Base-by-base conservation (phyloP, 2,329 filamentous ascomycete genomes). In the Thelonectria discophora region DNA sequence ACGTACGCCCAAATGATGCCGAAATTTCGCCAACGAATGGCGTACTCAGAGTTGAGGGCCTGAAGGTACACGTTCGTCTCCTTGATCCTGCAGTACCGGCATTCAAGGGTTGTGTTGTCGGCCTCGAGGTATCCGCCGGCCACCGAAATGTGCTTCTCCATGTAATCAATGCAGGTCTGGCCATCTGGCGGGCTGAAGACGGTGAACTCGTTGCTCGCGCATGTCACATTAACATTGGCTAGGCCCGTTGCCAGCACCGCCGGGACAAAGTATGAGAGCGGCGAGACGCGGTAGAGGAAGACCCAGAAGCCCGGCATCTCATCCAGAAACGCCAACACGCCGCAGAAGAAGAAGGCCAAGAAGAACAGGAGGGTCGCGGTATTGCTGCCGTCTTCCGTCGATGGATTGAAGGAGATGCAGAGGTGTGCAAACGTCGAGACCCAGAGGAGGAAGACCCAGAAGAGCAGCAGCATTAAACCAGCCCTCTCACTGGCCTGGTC, bases 401-500 rank as follows among this genome's bases (percentile, higher is more conserved):
- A 81, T 7, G 87, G 84, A 37, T 90, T 79, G 39, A 84, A 86
- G 1, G 88, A 83, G 56, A 94, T 92, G 69, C 92, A 80, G 78
- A 94, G 86, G 68, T 89, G 85, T 12, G 90, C 87, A 73, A 96
- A 95, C 3, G 92, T 94, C 3, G 86, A 90, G 0, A 90, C 88
- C 78, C 93, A 94, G 55, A 94, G 76, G 65, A 94, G 81, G 82
- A 95, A 95, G 63, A 54, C 84, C 79, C 72, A 88, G 82, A 55
- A 93, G 68, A 92, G 86, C 21, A 96, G 81, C 80, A 93, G 92
- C 84, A 94, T 90, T 37, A 94, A 84, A 0, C 81, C 88, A 9
- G 91, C 90, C 24, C 92, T 90, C 69, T 92, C 86, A 9, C 83
- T 72, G 2, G 89, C 85, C 62, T 86, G 79, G 61, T 84, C 83